Percentiles rank a stretch among this genome's conserved stretches.
Conservation (phyloP, 345 rosid species). For the Eucalyptus cloeziana region DNA sequence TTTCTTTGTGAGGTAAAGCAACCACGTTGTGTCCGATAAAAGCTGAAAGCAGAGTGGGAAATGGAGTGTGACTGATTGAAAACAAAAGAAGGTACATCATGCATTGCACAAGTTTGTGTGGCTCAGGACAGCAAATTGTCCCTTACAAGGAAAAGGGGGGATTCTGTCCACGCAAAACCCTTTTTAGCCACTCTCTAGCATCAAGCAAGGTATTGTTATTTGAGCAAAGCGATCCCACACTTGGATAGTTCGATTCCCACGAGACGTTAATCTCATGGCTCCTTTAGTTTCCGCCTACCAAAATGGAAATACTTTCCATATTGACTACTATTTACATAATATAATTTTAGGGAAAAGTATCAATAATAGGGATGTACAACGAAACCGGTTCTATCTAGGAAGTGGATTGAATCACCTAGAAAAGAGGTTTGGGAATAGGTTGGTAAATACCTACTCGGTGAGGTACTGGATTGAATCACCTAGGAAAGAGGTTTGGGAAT, state of each 20-base stretch:
- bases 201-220: background rate
- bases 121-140: background rate
- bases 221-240: background rate
- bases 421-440: too few species aligned
- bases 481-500: too few species aligned
- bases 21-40: background rate
- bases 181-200: background rate
- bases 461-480: too few species aligned
- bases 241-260: background rate
- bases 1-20: background rate
- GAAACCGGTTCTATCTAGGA: too few species aligned
- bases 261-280: background rate
- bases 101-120: background rate
- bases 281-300: background rate
- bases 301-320: background rate
- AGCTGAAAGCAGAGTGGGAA: background rate
- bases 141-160: background rate
- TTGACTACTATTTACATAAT: background rate
- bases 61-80: background rate
- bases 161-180: background rate
- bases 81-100: background rate
- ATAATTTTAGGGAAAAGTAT: too few species aligned
- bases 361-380: too few species aligned
- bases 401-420: too few species aligned
- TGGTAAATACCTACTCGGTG: too few species aligned